Percentiles rank a stretch among this genome's conserved stretches.
Evolutionary conservation across 2,329 filamentous ascomycete species (phyloP).

Genomic region (Ophiocordyceps robertsii): DNA sequence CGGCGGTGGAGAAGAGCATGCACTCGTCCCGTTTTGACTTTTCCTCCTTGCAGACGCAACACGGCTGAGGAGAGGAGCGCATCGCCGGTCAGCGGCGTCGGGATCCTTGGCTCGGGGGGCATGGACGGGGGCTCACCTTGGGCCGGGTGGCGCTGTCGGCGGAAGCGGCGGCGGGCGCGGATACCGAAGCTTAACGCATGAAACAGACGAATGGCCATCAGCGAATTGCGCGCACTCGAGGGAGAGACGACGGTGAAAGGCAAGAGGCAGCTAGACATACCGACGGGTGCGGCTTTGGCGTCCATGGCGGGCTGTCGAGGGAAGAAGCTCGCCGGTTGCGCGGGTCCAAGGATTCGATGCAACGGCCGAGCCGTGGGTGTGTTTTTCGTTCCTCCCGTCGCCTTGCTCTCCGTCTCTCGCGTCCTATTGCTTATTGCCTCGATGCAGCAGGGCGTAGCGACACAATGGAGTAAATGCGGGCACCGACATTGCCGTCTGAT

Average conservation of each 20-base stretch:
- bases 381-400: no score
- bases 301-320: constrained; percentile 15
- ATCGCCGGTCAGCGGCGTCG: constrained; percentile 1
- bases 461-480: no score
- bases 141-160: constrained; percentile 17
- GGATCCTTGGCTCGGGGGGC: not conserved
- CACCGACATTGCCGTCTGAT: no score
- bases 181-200: no score
- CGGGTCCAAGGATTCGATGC: no score
- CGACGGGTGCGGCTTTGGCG: constrained; percentile 12
- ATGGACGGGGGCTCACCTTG: constrained; percentile 19
- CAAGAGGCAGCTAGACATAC: constrained; percentile 8
- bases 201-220: not conserved
- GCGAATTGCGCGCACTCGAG: not conserved
- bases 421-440: no score
- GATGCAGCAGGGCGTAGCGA: no score
- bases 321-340: not conserved
- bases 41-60: constrained; percentile 95
- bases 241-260: not conserved
- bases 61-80: constrained; percentile 48
- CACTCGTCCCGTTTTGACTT: constrained; percentile 91
- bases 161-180: no score
- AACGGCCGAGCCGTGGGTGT: no score
- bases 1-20: constrained; percentile 88
- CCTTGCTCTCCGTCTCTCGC: no score